Evolutionary conservation across 305 asterid genomes (phyloP).

Genomic region (Solanum chacoense): DNA sequence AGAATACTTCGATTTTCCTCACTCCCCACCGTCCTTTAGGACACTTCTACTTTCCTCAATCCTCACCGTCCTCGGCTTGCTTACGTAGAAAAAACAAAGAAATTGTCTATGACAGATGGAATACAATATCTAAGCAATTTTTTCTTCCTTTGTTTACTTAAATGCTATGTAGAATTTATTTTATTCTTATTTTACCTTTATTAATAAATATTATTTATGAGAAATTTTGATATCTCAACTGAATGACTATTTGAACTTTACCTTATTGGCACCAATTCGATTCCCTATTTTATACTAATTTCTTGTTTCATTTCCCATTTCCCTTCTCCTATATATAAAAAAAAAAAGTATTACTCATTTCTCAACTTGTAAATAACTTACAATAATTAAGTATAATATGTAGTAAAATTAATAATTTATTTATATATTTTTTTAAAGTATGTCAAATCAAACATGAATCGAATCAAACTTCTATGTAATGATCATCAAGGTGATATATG

Average conservation of each 20-base stretch:
- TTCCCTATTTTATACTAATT: background rate
- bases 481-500: background rate
- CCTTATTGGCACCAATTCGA: fast-evolving
- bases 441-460: background rate
- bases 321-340: background rate
- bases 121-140: background rate
- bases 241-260: background rate
- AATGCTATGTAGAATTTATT: background rate
- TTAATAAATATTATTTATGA: background rate
- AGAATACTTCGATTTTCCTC: background rate
- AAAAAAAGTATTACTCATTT: background rate
- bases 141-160: background rate
- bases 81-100: background rate
- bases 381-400: background rate
- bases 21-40: background rate
- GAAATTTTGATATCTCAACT: background rate
- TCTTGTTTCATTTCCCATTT: background rate
- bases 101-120: background rate
- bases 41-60: background rate
- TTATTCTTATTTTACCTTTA: background rate
- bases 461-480: background rate
- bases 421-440: background rate
- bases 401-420: background rate
- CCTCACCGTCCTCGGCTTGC: background rate
- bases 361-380: background rate